Conservation (phyloP, 305 asterid genomes). For the Fraxinus platypoda region DNA sequence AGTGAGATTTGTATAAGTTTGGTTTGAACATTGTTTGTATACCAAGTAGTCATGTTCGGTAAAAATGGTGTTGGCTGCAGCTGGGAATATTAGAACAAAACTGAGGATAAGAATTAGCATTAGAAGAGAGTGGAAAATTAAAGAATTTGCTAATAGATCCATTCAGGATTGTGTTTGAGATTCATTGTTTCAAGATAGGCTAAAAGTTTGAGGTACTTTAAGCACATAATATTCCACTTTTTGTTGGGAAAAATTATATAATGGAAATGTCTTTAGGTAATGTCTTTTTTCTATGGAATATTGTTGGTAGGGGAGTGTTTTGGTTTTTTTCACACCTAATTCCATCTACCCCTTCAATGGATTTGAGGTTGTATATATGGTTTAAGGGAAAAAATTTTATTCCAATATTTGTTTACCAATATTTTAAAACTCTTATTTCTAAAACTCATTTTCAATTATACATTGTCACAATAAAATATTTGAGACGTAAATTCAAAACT, state of each 20-base stretch:
- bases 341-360: neutral
- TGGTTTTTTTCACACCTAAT: constrained; percentile 7
- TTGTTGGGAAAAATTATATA: neutral
- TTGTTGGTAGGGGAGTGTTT: neutral
- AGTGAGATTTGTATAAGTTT: constrained; percentile 25
- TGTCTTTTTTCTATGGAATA: neutral
- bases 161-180: constrained; percentile 20
- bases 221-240: neutral
- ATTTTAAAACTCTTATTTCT: too few relatives aligned
- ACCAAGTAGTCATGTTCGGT: constrained; percentile 36
- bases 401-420: too few relatives aligned
- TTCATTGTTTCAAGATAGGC: neutral
- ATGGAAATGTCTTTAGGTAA: neutral
- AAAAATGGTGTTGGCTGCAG: constrained; percentile 16
- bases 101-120: constrained; percentile 16
- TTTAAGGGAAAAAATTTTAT: neutral
- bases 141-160: constrained; percentile 23
- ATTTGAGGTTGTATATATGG: too few relatives aligned
- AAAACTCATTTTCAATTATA: too few relatives aligned
- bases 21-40: constrained; percentile 49
- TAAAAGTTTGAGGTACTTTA: neutral
- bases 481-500: too few relatives aligned
- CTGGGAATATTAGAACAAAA: constrained; percentile 23
- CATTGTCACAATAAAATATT: too few relatives aligned
- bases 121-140: neutral